Evolutionary conservation across 352 stramenopile genomes (phyloP), one percentile per base, ranked within the genome.

Genomic region (Globisporangium paroecandrum): DNA sequence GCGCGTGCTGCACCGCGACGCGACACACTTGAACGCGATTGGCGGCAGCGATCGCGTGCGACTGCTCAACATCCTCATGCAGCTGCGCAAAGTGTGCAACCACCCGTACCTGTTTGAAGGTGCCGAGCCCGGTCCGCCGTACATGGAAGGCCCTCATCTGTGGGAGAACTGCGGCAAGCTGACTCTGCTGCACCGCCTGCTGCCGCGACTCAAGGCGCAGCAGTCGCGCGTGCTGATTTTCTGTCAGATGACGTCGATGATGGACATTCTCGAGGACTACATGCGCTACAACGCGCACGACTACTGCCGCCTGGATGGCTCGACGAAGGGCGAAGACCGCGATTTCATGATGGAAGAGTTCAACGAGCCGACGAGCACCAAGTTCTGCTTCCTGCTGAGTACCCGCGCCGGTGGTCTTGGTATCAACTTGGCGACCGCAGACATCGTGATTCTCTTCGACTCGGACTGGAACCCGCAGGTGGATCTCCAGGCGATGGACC

Each of bases 71-170:
- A 97, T 99, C 46, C 81, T 99, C 12, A 99, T 99, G 97, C 98
- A 99, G 75, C 79, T 99, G 27, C 87, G 97, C 18, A 99, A 99
- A 79, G 97, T 99, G 22, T 99, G 97, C 83, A 99, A 99, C 75
- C 98, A 99, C 77, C 98, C 98, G 20, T 99, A 99, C 73, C 81
- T 99, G 10, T 99, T 99, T 76, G 94, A 99, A 76, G 98, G 98
- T 12, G 98, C 97, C 1, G 98, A 99, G 79, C 87, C 84, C 58
- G 97, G 98, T 6, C 97, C 98, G 29, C 98, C 98, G 4, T 99
- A 98, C 77, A 84, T 93, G 12, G 96, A 99, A 73, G 97, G 97
- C 1, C 85, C 97, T 24, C 97, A 99, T 71, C 71, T 99, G 36
- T 99, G 97, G 97, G 95, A 99, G 73, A 99, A 99, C 77, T 97